A percentile compares a stretch with the other conserved stretches of the same genome.
These are phyloP conservation scores for Euryodendron excelsum DNA, from an alignment of 148 eudicot genomes.

Conservation along the genomic window DNA sequence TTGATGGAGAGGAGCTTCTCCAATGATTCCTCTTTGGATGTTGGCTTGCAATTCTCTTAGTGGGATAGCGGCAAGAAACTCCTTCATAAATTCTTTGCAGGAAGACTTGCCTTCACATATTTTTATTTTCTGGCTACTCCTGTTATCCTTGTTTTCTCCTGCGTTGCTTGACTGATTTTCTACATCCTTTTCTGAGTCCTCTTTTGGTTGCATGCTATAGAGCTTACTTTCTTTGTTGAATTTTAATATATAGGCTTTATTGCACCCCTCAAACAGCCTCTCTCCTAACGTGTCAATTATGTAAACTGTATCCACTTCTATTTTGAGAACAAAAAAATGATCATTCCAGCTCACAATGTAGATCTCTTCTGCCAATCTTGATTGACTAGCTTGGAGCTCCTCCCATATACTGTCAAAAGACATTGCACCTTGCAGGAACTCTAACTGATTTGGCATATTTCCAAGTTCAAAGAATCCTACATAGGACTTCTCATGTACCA, in stretches of 20 bases:
- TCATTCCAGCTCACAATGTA: slow-evolving; percentile 33
- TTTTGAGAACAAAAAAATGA: slow-evolving; percentile 27
- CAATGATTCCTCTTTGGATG: slow-evolving; percentile 22
- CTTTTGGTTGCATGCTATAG: slow-evolving; percentile 11
- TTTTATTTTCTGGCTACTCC: not conserved
- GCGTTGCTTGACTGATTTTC: not conserved
- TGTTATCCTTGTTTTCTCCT: not conserved
- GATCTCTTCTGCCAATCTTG: slow-evolving; percentile 17
- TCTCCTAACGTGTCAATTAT: slow-evolving; percentile 30
- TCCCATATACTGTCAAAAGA: slow-evolving; percentile 32
- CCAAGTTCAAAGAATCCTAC: slow-evolving; percentile 28
- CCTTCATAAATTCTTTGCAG: slow-evolving; percentile 29
- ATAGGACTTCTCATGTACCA: slow-evolving; percentile 25
- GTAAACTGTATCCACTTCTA: slow-evolving; percentile 23
- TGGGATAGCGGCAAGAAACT: slow-evolving; percentile 31
- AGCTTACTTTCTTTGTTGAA: slow-evolving; percentile 22
- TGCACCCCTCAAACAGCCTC: slow-evolving; percentile 28
- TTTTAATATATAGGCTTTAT: slow-evolving; percentile 28
- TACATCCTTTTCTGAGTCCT: slow-evolving; percentile 6
- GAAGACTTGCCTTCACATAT: slow-evolving; percentile 18
- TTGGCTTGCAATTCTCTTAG: slow-evolving; percentile 21
- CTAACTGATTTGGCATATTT: slow-evolving; percentile 22
- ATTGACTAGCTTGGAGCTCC: slow-evolving; percentile 16
- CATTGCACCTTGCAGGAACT: slow-evolving; percentile 25
- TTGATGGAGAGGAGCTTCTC: slow-evolving; percentile 25